A percentile compares a stretch with the other conserved stretches of the same genome.
Evolutionary conservation across 2,329 filamentous ascomycete genomes (phyloP).

Genomic region (Exserohilum turcica): DNA sequence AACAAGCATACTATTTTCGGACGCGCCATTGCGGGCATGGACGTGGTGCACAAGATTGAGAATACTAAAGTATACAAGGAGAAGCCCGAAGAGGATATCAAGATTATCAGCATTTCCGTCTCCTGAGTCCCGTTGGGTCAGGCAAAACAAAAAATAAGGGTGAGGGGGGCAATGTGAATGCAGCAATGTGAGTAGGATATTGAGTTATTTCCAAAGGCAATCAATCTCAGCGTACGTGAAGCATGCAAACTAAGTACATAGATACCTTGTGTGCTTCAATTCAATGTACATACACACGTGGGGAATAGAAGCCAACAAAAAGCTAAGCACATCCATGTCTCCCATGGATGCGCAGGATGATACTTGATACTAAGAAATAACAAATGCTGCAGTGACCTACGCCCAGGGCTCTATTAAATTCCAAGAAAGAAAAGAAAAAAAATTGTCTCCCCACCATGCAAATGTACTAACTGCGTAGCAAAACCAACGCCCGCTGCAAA

Average conservation of each 20-base stretch:
- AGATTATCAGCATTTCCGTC: constrained; percentile 82
- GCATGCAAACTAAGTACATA: too few species aligned
- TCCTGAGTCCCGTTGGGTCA: too few species aligned
- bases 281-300: too few species aligned
- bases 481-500: background rate
- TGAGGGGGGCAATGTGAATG: too few species aligned
- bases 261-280: too few species aligned
- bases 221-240: background rate
- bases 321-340: background rate
- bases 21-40: constrained; percentile 83
- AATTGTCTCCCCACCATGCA: background rate
- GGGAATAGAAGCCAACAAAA: too few species aligned
- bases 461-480: background rate
- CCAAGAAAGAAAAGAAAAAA: background rate
- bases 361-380: too few species aligned
- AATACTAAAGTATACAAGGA: constrained; percentile 85
- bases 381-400: too few species aligned
- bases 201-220: too few species aligned
- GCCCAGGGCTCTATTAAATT: background rate
- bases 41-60: constrained; percentile 96
- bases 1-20: constrained; percentile 97
- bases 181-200: too few species aligned
- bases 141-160: too few species aligned
- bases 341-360: background rate
- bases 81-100: constrained; percentile 95